Evolutionary conservation across 257 asterid species (phyloP).

Genomic region (Salvia hispanica): DNA sequence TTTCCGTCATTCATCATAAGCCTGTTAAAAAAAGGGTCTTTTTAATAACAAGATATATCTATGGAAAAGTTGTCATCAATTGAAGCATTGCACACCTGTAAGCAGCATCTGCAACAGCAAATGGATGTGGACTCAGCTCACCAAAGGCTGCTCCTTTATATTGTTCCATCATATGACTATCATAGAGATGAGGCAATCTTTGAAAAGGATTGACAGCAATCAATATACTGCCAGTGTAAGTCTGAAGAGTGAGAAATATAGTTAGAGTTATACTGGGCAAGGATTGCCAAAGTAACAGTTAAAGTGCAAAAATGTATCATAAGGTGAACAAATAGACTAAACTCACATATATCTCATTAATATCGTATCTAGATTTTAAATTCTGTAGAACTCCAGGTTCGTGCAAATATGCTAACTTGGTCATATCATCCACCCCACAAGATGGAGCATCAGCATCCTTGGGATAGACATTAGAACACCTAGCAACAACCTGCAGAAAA

Average conservation of each 20-base stretch:
- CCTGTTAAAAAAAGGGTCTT: conserved; percentile 59
- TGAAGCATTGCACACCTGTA: conserved; percentile 61
- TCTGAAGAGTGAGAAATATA: conserved; percentile 50
- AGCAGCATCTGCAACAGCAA: conserved; percentile 99
- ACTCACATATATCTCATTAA: conserved; percentile 94
- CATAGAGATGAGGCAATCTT: conserved; percentile 82
- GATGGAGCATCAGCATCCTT: conserved; percentile 99
- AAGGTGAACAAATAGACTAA: conserved; percentile 21
- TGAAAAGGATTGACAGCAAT: conserved; percentile 94
- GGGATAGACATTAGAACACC: conserved; percentile 71
- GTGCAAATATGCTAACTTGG: conserved; percentile 95
- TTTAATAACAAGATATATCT: conserved; percentile 45
- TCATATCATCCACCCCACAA: conserved; percentile 99
- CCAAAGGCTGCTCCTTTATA: conserved; percentile 85
- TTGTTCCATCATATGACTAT: conserved; percentile 95
- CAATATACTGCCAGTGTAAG: conserved; percentile 94
- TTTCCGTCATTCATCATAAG: conserved; percentile 93
- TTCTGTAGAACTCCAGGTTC: conserved; percentile 95
- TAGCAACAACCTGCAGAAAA: conserved; percentile 72
- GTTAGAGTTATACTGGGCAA: conserved; percentile 24
- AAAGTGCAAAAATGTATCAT: neutral
- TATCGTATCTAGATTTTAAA: conserved; percentile 90
- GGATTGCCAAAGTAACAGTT: neutral
- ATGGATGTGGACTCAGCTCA: conserved; percentile 95
- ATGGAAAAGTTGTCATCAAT: conserved; percentile 33